Conservation (phyloP, 495 filamentous ascomycete species). For the Aspergillus campestris region DNA sequence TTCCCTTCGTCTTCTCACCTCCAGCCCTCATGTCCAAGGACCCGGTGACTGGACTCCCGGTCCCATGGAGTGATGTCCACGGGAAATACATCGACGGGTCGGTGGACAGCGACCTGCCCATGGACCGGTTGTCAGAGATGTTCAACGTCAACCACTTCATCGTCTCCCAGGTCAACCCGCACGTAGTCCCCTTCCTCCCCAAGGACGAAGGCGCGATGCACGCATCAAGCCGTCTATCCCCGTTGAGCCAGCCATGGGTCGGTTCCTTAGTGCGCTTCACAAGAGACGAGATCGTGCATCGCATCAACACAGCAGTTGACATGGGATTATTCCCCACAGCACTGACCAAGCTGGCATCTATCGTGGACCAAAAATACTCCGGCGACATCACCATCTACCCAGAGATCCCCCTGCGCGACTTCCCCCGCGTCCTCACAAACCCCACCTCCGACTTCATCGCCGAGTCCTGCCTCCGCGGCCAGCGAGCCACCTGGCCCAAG, state of each 20-base stretch:
- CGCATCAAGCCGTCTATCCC: slow-evolving; percentile 25
- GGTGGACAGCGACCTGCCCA: slow-evolving; percentile 88
- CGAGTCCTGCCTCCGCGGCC: slow-evolving; percentile 63
- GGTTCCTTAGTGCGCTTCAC: slow-evolving; percentile 64
- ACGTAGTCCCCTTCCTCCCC: slow-evolving; percentile 78
- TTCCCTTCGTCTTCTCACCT: slow-evolving; percentile 77
- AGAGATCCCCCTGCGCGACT: slow-evolving; percentile 62
- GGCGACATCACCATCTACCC: slow-evolving; percentile 96
- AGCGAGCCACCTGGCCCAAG: slow-evolving; percentile 87
- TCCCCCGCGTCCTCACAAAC: slow-evolving; percentile 72
- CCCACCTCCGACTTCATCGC: slow-evolving; percentile 88
- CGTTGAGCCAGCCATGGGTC: slow-evolving; percentile 49
- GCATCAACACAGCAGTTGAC: slow-evolving; percentile 74
- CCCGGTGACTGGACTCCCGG: slow-evolving; percentile 65
- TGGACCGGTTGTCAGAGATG: slow-evolving; percentile 86
- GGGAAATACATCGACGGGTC: slow-evolving; percentile 89
- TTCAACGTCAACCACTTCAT: slow-evolving; percentile 99
- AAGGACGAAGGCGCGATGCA: slow-evolving; percentile 55
- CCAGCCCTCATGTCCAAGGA: slow-evolving; percentile 76
- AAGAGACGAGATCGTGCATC: slow-evolving; percentile 71
- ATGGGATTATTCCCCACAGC: slow-evolving; percentile 74
- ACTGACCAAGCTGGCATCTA: slow-evolving; percentile 67
- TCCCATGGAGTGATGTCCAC: slow-evolving; percentile 75
- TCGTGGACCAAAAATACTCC: slow-evolving; percentile 82
- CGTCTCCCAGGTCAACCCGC: slow-evolving; percentile 92